A percentile compares a stretch with the other conserved stretches of the same genome.
Evolutionary conservation across 2,329 filamentous ascomycete genomes (phyloP).

Genomic region (Colletotrichum abscissum): DNA sequence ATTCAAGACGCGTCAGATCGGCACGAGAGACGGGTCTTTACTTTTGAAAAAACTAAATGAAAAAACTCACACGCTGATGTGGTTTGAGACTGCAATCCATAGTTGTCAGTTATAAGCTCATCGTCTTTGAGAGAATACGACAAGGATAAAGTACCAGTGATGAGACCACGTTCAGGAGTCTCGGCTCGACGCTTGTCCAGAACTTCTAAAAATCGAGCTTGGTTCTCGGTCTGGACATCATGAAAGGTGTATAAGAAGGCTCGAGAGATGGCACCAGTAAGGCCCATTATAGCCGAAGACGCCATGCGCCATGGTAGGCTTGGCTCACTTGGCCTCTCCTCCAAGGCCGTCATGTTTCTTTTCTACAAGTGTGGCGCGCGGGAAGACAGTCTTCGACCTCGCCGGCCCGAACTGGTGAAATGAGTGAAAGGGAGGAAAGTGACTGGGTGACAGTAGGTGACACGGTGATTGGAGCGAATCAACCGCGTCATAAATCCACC

Average conservation of each 20-base stretch:
- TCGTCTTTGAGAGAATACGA: not conserved
- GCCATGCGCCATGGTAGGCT: slow-evolving; percentile 77
- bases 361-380: not conserved
- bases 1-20: slow-evolving; percentile 23
- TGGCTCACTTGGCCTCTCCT: slow-evolving; percentile 54
- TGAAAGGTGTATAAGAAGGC: slow-evolving; percentile 82
- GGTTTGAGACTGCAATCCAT: slow-evolving; percentile 78
- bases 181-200: slow-evolving; percentile 78
- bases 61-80: slow-evolving; percentile 83
- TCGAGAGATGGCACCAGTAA: slow-evolving; percentile 77
- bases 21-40: slow-evolving; percentile 23
- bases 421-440: slow-evolving; percentile 1
- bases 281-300: slow-evolving; percentile 80
- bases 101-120: slow-evolving; percentile 8
- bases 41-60: not conserved
- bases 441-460: slow-evolving; percentile 1
- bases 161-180: slow-evolving; percentile 77
- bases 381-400: not conserved
- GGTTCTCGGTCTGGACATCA: slow-evolving; percentile 79
- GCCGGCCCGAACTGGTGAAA: not conserved
- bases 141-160: slow-evolving; percentile 67
- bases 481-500: slow-evolving; percentile 12
- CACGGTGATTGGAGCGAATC: not conserved
- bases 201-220: slow-evolving; percentile 79
- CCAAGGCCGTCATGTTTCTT: slow-evolving; percentile 11